Conservation (phyloP, 331 rosid genomes). For the Saraca asoca region DNA sequence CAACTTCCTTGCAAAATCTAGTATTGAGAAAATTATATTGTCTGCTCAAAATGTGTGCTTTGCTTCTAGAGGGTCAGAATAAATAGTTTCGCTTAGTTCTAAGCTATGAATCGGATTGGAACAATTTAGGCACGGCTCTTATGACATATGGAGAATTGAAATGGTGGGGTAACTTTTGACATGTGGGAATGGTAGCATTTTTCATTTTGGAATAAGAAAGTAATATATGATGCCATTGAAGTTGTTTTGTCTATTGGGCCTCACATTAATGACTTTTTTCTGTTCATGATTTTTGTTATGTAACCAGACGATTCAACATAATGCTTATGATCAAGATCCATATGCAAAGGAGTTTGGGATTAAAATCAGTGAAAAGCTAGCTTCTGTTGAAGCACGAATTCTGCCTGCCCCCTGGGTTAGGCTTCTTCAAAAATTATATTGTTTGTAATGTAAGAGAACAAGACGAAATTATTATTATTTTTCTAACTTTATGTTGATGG, state of each 20-base stretch:
- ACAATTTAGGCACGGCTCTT: background rate
- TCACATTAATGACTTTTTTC: conserved; percentile 9
- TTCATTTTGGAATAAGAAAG: background rate
- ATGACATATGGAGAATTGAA: background rate
- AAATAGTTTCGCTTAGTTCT: background rate
- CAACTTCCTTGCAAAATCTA: too few relatives aligned
- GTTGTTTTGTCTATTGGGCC: conserved; percentile 6
- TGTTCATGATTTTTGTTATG: background rate
- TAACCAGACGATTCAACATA: conserved; percentile 77
- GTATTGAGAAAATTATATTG: conserved; percentile 4
- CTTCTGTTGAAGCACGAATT: conserved; percentile 94
- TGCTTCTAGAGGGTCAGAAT: conserved; percentile 1
- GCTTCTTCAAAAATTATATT: conserved; percentile 20
- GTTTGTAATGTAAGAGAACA: conserved; percentile 13
- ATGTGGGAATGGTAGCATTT: conserved; percentile 8
- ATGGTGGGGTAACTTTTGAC: background rate
- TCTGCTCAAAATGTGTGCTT: conserved; percentile 14
- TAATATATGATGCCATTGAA: conserved; percentile 12
- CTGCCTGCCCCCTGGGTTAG: conserved; percentile 99
- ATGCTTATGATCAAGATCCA: conserved; percentile 85
- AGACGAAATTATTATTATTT: background rate
- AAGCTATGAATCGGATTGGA: background rate
- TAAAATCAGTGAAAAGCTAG: conserved; percentile 80
- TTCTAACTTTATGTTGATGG: conserved; percentile 19
- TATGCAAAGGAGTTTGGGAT: conserved; percentile 97